phyloP scores from a whole-genome alignment of 106 monocot species.

The Cymbidium sinense region DNA sequence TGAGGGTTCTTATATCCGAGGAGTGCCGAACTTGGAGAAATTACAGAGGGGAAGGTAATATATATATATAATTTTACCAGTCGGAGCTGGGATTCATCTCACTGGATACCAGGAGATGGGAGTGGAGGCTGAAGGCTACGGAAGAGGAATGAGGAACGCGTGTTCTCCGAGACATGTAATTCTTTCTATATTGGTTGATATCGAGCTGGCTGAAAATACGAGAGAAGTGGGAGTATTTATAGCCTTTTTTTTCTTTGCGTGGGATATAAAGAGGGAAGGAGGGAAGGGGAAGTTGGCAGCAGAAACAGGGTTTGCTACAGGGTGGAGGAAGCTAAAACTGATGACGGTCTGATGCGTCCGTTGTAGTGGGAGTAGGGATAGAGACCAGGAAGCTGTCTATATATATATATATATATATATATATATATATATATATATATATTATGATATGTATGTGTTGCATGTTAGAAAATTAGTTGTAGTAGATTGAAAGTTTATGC shows the following conservation, averaged over 20 bases:
- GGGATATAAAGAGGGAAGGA: too few relatives aligned
- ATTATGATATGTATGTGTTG: too few relatives aligned
- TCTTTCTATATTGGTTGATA: not conserved
- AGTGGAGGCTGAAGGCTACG: constrained; percentile 24
- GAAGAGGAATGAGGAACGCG: constrained; percentile 31
- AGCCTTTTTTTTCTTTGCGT: not conserved
- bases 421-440: too few relatives aligned
- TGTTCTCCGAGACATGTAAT: constrained; percentile 24
- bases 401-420: too few relatives aligned
- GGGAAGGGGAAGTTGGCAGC: not conserved
- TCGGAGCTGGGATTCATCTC: too few relatives aligned
- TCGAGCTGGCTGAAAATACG: not conserved
- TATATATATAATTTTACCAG: constrained; percentile 10
- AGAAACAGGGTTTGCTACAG: not conserved
- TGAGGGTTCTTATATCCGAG: too few relatives aligned
- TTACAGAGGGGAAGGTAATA: not conserved
- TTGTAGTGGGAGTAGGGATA: too few relatives aligned
- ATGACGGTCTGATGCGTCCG: too few relatives aligned
- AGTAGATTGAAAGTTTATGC: too few relatives aligned
- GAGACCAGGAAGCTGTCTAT: too few relatives aligned
- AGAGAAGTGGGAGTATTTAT: not conserved
- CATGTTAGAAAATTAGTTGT: too few relatives aligned
- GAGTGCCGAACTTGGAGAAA: too few relatives aligned
- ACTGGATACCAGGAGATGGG: constrained; percentile 29
- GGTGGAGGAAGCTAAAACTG: not conserved